Conservation (phyloP, 2,329 filamentous ascomycete species). For the Myriosclerotinia scirpicola region DNA sequence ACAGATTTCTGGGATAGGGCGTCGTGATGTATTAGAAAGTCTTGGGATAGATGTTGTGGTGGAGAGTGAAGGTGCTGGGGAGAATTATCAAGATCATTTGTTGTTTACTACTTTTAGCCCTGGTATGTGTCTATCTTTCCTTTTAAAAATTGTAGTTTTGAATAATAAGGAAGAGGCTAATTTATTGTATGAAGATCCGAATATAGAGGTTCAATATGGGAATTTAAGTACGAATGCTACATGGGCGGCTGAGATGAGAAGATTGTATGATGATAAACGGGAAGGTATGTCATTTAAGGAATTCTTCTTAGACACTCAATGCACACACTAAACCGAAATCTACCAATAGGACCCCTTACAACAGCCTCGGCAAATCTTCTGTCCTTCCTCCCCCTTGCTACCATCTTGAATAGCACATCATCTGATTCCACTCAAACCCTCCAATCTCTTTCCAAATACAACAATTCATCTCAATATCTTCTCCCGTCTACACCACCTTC, state of each 20-base stretch:
- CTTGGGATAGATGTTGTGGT: conserved; percentile 47
- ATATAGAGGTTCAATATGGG: conserved; percentile 9
- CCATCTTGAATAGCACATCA: neutral
- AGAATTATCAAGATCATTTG: conserved; percentile 50
- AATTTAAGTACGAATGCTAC: conserved; percentile 23
- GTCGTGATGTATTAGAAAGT: conserved; percentile 45
- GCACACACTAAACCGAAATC: neutral
- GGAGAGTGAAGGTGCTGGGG: conserved; percentile 51
- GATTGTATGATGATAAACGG: conserved; percentile 18
- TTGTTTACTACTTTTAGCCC: neutral
- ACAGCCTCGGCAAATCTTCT: conserved; percentile 10
- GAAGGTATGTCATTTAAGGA: neutral
- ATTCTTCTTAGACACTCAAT: rapidly evolving
- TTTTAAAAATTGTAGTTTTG: too few relatives aligned
- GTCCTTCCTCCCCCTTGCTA: conserved; percentile 15
- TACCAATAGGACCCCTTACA: conserved; percentile 16
- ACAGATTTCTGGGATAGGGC: conserved; percentile 52
- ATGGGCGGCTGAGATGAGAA: conserved; percentile 18
- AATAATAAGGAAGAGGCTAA: neutral
- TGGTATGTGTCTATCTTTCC: neutral
- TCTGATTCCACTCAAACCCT: neutral
- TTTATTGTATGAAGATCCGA: neutral
- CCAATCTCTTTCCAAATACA: neutral
- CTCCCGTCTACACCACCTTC: conserved; percentile 2
- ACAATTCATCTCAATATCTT: conserved; percentile 17